Percentiles rank a stretch among this genome's conserved stretches.
Conservation (phyloP, 257 asterid species). For the Craterostigma plantagineum region DNA sequence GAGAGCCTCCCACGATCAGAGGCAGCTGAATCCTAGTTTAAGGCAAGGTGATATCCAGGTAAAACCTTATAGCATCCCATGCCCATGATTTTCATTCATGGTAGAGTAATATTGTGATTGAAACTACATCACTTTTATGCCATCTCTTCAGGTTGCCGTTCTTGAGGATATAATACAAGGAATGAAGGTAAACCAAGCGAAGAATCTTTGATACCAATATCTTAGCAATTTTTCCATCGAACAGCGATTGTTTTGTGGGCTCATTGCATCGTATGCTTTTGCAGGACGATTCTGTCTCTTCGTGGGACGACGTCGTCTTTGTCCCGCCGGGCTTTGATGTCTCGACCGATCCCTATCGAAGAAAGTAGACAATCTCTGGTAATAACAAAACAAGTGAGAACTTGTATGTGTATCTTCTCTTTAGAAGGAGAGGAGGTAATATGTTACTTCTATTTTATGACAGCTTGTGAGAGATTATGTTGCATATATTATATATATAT, state of each 20-base stretch:
- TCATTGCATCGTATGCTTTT: not conserved
- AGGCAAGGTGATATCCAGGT: conserved; percentile 69
- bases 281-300: conserved; percentile 50
- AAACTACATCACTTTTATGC: not conserved
- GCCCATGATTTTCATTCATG: not conserved
- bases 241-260: no score
- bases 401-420: no score
- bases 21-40: conserved; percentile 41
- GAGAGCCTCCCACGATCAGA: conserved; percentile 59
- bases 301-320: conserved; percentile 77
- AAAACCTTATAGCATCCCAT: conserved; percentile 1
- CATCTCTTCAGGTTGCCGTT: conserved; percentile 48
- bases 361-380: conserved; percentile 2
- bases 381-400: no score
- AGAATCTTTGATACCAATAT: no score
- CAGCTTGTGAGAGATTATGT: no score
- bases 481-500: no score
- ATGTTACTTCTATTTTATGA: no score
- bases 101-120: no score
- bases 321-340: conserved; percentile 86
- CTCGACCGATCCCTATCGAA: conserved; percentile 26
- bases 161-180: conserved; percentile 71
- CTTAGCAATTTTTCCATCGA: no score
- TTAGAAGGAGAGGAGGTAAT: no score
- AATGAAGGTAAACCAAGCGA: conserved; percentile 59